Evolutionary conservation across 805 yeast species (phyloP).

Genomic region (Lipomyces spencermartinsiae): DNA sequence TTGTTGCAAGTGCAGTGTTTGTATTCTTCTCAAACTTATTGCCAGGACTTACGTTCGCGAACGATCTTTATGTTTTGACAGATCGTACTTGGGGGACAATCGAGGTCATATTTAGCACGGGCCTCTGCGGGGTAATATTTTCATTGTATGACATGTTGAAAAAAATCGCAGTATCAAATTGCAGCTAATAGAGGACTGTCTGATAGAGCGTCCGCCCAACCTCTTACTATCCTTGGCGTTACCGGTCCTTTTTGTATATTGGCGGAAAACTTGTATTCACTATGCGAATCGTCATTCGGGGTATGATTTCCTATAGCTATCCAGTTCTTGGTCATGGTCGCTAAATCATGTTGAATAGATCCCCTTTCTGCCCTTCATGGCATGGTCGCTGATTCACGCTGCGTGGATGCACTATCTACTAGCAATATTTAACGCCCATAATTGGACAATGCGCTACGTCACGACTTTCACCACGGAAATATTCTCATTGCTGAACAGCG

Average conservation of each 20-base stretch:
- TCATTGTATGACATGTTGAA: neutral
- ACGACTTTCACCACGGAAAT: neutral
- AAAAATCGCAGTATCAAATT: neutral
- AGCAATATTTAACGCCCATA: neutral
- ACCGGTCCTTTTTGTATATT: conserved; percentile 7
- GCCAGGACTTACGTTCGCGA: conserved; percentile 7
- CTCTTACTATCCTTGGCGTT: conserved; percentile 6
- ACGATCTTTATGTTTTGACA: neutral
- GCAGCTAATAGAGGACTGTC: neutral
- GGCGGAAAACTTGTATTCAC: neutral
- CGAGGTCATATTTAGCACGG: conserved; percentile 6
- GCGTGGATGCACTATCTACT: conserved; percentile 5
- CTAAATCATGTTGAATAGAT: neutral
- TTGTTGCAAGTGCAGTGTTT: conserved; percentile 2
- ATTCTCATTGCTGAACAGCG: conserved; percentile 7
- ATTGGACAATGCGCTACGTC: conserved; percentile 5
- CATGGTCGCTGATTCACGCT: conserved; percentile 2
- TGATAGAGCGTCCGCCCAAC: conserved; percentile 7
- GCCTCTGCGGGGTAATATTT: neutral
- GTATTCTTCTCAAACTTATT: conserved; percentile 2
- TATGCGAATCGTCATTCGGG: neutral
- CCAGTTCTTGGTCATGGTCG: neutral
- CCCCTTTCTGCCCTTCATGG: neutral
- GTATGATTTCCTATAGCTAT: neutral
- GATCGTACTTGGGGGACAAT: neutral